These are phyloP conservation scores for Ogataea hybrid DNA, from an alignment of 1,139 yeast genomes.

Conservation along the genomic window DNA sequence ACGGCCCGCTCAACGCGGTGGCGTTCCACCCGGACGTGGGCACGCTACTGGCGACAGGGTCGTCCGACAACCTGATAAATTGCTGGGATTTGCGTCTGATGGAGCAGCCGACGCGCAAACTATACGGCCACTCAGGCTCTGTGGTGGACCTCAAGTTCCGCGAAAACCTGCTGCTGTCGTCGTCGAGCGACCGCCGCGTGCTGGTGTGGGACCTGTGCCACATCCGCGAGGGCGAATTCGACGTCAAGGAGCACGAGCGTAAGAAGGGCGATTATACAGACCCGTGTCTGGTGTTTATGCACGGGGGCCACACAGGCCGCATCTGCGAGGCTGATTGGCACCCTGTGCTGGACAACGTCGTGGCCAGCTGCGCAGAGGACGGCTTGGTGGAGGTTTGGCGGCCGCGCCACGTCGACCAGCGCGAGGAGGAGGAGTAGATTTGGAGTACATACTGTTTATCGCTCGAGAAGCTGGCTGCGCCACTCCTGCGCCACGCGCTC, in stretches of 20 bases:
- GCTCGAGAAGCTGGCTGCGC: slow-evolving; percentile 32
- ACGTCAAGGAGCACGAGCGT: slow-evolving; percentile 33
- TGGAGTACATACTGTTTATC: slow-evolving; percentile 28
- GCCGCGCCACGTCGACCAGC: slow-evolving; percentile 49
- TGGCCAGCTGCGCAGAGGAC: slow-evolving; percentile 53
- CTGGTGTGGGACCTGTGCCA: slow-evolving; percentile 49
- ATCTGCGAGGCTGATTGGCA: slow-evolving; percentile 51
- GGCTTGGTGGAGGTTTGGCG: slow-evolving; percentile 54
- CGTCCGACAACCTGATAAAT: slow-evolving; percentile 49
- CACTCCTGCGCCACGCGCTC: slow-evolving; percentile 36
- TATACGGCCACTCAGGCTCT: slow-evolving; percentile 46
- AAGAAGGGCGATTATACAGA: slow-evolving; percentile 41
- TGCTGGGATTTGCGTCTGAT: slow-evolving; percentile 53
- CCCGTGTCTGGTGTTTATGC: slow-evolving; percentile 59
- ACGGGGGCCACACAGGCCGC: slow-evolving; percentile 58
- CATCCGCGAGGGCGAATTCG: slow-evolving; percentile 43
- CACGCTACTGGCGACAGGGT: slow-evolving; percentile 49
- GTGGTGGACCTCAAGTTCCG: slow-evolving; percentile 32
- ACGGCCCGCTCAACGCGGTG: slow-evolving; percentile 46
- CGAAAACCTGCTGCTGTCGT: slow-evolving; percentile 41
- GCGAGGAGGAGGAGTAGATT: slow-evolving; percentile 39
- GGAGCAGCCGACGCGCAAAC: slow-evolving; percentile 44
- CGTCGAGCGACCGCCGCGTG: slow-evolving; percentile 51
- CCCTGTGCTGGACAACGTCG: slow-evolving; percentile 42
- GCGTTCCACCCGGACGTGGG: slow-evolving; percentile 46